phyloP scores from a whole-genome alignment of 768 basidiomycete genomes.

The Mycena olivaceomarginata region DNA sequence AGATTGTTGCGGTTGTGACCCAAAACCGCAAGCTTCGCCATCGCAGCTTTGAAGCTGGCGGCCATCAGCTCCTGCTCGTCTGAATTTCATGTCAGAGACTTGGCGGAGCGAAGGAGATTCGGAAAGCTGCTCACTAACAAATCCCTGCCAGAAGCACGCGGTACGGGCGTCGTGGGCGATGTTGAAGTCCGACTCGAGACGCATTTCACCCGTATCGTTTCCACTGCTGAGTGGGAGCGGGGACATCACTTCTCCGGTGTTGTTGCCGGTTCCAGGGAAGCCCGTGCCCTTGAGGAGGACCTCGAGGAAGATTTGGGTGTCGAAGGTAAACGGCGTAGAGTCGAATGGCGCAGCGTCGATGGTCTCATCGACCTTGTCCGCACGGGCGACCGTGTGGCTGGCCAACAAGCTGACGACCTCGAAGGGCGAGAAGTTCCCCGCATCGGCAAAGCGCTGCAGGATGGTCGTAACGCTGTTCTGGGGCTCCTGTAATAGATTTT shows the following conservation, averaged over 20 bases:
- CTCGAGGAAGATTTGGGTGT: conserved; percentile 61
- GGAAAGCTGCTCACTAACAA: conserved; percentile 21
- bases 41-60: conserved; percentile 1
- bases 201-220: conserved; percentile 56
- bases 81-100: background rate
- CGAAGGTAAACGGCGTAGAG: conserved; percentile 56
- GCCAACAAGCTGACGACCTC: no score
- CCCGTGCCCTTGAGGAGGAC: conserved; percentile 50
- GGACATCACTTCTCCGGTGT: conserved; percentile 57
- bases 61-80: conserved; percentile 10
- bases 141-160: conserved; percentile 49
- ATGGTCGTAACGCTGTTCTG: conserved; percentile 51
- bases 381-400: no score
- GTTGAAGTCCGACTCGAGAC: conserved; percentile 60
- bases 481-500: conserved; percentile 14
- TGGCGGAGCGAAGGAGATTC: background rate
- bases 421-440: no score
- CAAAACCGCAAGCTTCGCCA: conserved; percentile 24
- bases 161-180: conserved; percentile 48
- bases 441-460: conserved; percentile 46
- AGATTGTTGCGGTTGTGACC: background rate
- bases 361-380: conserved; percentile 22
- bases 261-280: conserved; percentile 43
- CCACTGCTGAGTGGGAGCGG: conserved; percentile 48
- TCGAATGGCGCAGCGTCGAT: conserved; percentile 60